Conservation (phyloP, 805 yeast genomes). For the Schwanniomyces yamadae region DNA sequence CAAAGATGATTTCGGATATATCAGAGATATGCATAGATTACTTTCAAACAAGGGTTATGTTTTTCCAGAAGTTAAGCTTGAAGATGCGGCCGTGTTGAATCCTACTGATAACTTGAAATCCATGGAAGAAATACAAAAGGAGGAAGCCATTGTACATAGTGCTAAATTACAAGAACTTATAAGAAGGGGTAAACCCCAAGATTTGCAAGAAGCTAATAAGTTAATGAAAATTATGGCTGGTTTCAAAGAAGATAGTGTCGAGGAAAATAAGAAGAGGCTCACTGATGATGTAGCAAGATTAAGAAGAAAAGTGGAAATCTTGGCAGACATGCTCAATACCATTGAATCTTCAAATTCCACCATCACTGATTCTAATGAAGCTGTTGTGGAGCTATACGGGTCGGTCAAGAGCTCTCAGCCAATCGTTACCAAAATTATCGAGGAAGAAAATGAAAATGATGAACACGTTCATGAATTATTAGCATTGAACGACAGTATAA, state of each 20-base stretch:
- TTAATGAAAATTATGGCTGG: conserved; percentile 99
- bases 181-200: conserved; percentile 93
- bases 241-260: conserved; percentile 77
- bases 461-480: conserved; percentile 63
- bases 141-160: conserved; percentile 87
- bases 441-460: conserved; percentile 73
- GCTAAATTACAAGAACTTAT: conserved; percentile 95
- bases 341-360: conserved; percentile 41
- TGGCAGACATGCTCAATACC: conserved; percentile 78
- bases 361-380: conserved; percentile 58
- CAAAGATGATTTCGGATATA: conserved; percentile 87
- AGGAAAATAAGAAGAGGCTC: conserved; percentile 74
- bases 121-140: conserved; percentile 85
- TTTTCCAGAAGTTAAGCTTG: conserved; percentile 87
- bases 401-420: conserved; percentile 84
- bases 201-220: conserved; percentile 92
- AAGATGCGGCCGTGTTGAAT: conserved; percentile 89
- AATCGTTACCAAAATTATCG: conserved; percentile 77
- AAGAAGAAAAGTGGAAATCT: conserved; percentile 79
- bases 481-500: conserved; percentile 71
- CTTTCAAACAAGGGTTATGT: conserved; percentile 86
- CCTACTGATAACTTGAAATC: conserved; percentile 87
- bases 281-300: conserved; percentile 82
- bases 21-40: conserved; percentile 93
- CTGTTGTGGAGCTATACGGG: conserved; percentile 71